Evolutionary conservation across 2,329 filamentous ascomycete species (phyloP), one percentile per base, ranked within the genome.

Genomic region (Coniochaeta hoffmannii): DNA sequence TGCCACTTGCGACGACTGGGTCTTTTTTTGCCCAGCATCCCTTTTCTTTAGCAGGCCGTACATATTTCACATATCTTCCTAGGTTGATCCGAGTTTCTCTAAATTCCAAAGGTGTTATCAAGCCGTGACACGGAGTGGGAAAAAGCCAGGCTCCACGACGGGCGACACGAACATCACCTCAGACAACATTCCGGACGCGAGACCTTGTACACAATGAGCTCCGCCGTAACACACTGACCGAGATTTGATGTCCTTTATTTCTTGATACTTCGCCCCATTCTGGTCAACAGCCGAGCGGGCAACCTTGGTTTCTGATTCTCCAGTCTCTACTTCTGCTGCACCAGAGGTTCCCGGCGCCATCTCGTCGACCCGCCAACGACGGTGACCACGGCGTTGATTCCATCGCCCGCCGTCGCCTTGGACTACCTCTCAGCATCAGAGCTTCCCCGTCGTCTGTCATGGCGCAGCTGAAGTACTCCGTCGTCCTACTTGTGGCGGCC

Each of bases 111-210:
- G 17, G 22, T 46, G 22, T 46, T 28, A 19, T 10, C 41, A 28
- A 22, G 41, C 41, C 24, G 41, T 46, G 41, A 26, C 41, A 46
- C 41, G 24, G 41, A 46, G 12, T 8, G 30, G 11, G 5, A 10
- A 9, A 46, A 46, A 19, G 41, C 24, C 41, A 32, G 7, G 24
- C 19, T 26, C 10, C 41, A 46, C 19, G 41, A 46, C 41, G n/a
- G 22, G n/a, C 8, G 15, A 46, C 41, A 46, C 41, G 41, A 46
- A 26, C 41, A 3, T 28, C 41, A 46, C 24, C 41, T 28, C 24
- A 46, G 19, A 46, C 41, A 46, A n/a, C 41, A 46, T 46, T 46
- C 41, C 41, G 41, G 41, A 46, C 41, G 41, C 41, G 41, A 46
- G 41, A 46, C 41, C 19, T 28, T 28, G 24, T 46, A 46, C 41